phyloP scores from a whole-genome alignment of 768 basidiomycete species.

The Collybiopsis luxurians region DNA sequence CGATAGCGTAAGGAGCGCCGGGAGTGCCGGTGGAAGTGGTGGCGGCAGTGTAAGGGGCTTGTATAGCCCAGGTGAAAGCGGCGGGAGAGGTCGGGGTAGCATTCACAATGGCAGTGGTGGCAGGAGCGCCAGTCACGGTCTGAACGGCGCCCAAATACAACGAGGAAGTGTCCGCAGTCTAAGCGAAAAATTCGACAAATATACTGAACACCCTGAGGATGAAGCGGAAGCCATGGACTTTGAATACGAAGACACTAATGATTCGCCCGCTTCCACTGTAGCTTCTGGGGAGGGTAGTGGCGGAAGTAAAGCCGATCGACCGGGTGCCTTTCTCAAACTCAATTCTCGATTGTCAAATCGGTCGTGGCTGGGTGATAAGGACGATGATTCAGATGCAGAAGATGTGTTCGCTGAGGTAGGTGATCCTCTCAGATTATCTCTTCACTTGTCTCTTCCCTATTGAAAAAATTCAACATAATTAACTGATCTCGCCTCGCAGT shows the following conservation, averaged over 20 bases:
- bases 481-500: constrained; percentile 37
- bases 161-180: constrained; percentile 45
- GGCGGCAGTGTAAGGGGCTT: constrained; percentile 10
- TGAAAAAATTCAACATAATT: not conserved
- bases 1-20: not conserved
- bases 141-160: not conserved
- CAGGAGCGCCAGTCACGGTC: not conserved
- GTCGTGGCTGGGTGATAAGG: constrained; percentile 60
- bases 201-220: constrained; percentile 27
- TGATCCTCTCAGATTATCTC: constrained; percentile 2
- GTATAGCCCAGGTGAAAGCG: not conserved
- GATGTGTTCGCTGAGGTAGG: constrained; percentile 93
- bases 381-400: constrained; percentile 84
- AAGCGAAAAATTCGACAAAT: constrained; percentile 85
- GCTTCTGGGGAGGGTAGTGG: not conserved
- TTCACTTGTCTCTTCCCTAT: not conserved
- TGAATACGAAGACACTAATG: constrained; percentile 79
- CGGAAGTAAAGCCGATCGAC: constrained; percentile 4
- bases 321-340: constrained; percentile 70
- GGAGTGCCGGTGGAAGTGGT: constrained; percentile 16
- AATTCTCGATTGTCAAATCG: constrained; percentile 85
- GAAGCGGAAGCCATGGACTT: constrained; percentile 47
- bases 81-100: not conserved
- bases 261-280: not conserved
- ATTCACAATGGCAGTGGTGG: not conserved